Conservation (phyloP, 2,329 filamentous ascomycete genomes). For the Mollisiaceae sp. region DNA sequence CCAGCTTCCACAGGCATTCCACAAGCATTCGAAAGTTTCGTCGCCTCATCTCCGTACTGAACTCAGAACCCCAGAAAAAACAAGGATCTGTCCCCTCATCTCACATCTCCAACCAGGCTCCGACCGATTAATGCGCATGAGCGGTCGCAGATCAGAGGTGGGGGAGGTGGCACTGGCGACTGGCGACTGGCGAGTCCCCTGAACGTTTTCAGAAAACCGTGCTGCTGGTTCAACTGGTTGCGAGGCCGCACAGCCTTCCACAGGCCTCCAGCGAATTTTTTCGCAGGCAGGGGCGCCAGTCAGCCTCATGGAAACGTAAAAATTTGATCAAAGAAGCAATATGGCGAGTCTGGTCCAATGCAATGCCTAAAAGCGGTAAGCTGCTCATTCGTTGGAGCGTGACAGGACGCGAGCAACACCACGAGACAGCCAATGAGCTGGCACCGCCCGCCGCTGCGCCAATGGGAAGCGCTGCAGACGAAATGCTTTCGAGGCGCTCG, state of each 20-base stretch:
- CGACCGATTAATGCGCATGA: constrained; percentile 8
- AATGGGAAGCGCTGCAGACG: constrained; percentile 10
- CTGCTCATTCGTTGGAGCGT: constrained; percentile 12
- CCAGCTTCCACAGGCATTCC: constrained; percentile 15
- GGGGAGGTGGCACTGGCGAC: too few species aligned
- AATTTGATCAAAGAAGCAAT: constrained; percentile 34
- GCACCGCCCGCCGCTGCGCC: constrained; percentile 1
- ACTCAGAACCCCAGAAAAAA: constrained; percentile 1
- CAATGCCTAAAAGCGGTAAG: constrained; percentile 27
- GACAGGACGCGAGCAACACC: constrained; percentile 2
- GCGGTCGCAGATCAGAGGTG: neutral
- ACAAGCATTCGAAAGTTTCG: neutral
- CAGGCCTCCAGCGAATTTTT: constrained; percentile 12
- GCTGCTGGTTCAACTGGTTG: neutral
- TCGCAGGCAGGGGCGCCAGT: constrained; percentile 25
- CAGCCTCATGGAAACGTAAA: constrained; percentile 34
- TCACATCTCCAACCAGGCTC: neutral
- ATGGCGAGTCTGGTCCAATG: constrained; percentile 11
- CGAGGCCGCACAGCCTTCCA: neutral
- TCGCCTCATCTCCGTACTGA: constrained; percentile 7
- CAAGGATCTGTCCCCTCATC: constrained; percentile 5
- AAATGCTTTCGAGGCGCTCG: constrained; percentile 17
- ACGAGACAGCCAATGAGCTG: constrained; percentile 2
- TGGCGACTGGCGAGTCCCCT: constrained; percentile 2
- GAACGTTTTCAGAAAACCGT: neutral